Evolutionary conservation across 202 grass and related monocot genomes (phyloP).

Genomic region (Sporobolus alterniflorus): DNA sequence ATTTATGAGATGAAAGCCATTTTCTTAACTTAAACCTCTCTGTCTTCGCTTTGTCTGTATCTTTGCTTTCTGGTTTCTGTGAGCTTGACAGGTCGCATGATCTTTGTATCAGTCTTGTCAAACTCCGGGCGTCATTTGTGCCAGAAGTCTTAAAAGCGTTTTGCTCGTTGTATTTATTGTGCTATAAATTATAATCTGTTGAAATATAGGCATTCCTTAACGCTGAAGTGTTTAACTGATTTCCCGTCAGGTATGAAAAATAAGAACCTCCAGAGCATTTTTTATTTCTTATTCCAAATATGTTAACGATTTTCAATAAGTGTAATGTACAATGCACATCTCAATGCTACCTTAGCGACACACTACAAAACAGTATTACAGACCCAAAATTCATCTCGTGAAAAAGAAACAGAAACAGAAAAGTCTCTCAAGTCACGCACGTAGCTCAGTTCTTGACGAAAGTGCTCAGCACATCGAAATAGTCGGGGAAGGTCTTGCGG

Average conservation of each 20-base stretch:
- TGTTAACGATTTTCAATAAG: background rate
- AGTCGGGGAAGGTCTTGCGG: slow-evolving; percentile 97
- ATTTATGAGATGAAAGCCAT: background rate
- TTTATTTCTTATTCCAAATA: slow-evolving; percentile 33
- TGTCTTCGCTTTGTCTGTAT: background rate
- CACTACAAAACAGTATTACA: slow-evolving; percentile 38
- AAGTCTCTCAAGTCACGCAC: background rate
- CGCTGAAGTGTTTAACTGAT: too few species aligned
- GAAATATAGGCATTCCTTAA: too few species aligned
- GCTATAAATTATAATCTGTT: too few species aligned
- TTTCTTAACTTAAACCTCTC: background rate
- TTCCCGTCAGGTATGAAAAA: too few species aligned
- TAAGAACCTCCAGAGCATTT: background rate
- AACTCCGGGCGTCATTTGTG: too few species aligned
- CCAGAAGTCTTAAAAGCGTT: too few species aligned
- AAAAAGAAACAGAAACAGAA: slow-evolving; percentile 19
- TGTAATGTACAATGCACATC: slow-evolving; percentile 3
- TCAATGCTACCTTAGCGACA: background rate
- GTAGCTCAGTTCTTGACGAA: slow-evolving; percentile 73
- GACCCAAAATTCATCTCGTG: slow-evolving; percentile 20
- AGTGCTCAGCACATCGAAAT: slow-evolving; percentile 89
- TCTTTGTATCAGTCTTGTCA: too few species aligned
- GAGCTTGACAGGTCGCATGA: too few species aligned
- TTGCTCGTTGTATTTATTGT: too few species aligned
- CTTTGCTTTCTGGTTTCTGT: too few species aligned